Base-by-base conservation (phyloP, 2,329 filamentous ascomycete genomes). In the Nemania sp. region DNA sequence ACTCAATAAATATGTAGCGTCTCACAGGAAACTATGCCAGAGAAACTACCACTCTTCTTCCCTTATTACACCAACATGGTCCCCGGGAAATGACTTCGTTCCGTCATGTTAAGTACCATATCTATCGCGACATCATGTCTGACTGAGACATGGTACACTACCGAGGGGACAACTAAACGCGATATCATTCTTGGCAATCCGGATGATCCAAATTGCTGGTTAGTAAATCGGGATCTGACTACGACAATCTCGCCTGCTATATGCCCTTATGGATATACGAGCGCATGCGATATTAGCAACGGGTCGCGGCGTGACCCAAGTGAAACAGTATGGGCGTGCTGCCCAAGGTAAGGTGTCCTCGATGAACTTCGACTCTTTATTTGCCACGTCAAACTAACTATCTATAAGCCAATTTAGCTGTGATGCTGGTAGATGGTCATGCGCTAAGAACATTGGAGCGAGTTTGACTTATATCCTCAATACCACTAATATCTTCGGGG, bases 281-380 rank as follows among this genome's bases (percentile, higher is more conserved):
- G 35, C 3, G 62, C 62, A 26, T 65, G 55, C 49, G 55, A 65
- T 32, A 51, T 64, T 20, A 6, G 11, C 8, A 2, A 38, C 5
- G 7, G 26, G 8, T 43, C 54, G 20, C 55, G 26, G 35, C 10
- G 26, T 2, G 55, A 59, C 27, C 7, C 3, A 20, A 58, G 62
- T n/a, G 55, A 64, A 35, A 65, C 62, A 5, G 13, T 55, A 1
- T 65, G 55, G 55, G 62, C 62, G n/a, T 62, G 59, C n/a, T 62
- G 59, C 15, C 59, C 59, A 32, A 47, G 24, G 59, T 62, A n/a
- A 54, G 59, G 8, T 27, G 6, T 43, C 20, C 8, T 32, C 8
- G 8, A 32, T 32, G 8, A 32, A 32, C 8, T 5, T 32, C 8
- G 8, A 32, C 29, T 8, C 8, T 8, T 8, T 32, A 5, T 32